Base-by-base conservation (phyloP, 2,329 filamentous ascomycete species). In the Lasiodiplodia hormozganensis region DNA sequence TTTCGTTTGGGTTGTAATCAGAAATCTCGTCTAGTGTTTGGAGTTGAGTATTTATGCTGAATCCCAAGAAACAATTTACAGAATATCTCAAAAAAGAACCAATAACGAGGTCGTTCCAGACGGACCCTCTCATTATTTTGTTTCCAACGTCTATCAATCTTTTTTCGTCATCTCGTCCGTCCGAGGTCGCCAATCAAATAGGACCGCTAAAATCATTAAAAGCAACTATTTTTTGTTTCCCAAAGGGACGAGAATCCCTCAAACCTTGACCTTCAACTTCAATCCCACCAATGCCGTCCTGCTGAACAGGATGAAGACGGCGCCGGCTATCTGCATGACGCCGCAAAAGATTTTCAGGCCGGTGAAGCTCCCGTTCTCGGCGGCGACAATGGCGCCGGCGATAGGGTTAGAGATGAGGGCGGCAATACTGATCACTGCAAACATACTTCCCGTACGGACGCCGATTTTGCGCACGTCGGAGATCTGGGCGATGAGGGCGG, bases 401-500 rank as follows among this genome's bases (percentile, higher is more conserved):
- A 93, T 90, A 0, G 91, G 91, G 56, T 85, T 88, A 0, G 90
- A 89, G 0, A 88, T 88, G 62, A 94, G 79, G 1, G 88, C 89
- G 4, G 88, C 90, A 38, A 93, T 80, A 1, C 87, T 85, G 68
- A 89, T 83, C 57, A 89, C 76, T 18, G 87, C 85, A 75, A 91
- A 92, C 31, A 88, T 83, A 0, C 86, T 85, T 0, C 92, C 92
- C 2, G 85, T 88, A 6, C 91, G 84, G 1, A 89, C 85, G 16
- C 92, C 92, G 40, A 94, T 89, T 76, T 92, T 85, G 23, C 87
- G 83, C 47, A 92, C 85, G 56, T 92, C 89, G 1, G 87, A 89
- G 70, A 93, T 90, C 73, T 93, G 90, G 1, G 89, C 90, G 25
- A 94, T 82, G 16, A 91, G 81, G 0, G 89, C 85, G 0, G 91